phyloP scores from a whole-genome alignment of 2,329 filamentous ascomycete genomes.

The Fusarium liriodendri region DNA sequence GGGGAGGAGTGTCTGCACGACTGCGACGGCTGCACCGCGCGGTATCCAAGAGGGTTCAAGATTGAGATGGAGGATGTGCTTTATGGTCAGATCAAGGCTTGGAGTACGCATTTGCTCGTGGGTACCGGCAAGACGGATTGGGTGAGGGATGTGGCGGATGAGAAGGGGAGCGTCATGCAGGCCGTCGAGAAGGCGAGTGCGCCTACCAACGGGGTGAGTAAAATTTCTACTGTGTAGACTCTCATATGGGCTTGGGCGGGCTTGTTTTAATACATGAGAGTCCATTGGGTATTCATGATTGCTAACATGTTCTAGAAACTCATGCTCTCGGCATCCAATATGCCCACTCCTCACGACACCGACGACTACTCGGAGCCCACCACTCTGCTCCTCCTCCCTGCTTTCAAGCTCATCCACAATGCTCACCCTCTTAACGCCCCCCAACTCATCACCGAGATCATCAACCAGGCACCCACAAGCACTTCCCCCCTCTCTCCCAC shows the following conservation, averaged over 20 bases:
- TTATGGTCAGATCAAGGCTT: constrained; percentile 87
- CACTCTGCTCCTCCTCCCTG: constrained; percentile 84
- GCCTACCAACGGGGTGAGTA: constrained; percentile 75
- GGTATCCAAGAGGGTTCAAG: constrained; percentile 78
- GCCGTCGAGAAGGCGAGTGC: constrained; percentile 70
- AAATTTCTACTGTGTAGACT: not conserved
- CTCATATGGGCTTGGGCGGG: not conserved
- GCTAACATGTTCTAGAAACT: constrained; percentile 67
- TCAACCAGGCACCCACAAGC: constrained; percentile 80
- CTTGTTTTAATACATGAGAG: not conserved
- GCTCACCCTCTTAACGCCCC: constrained; percentile 81
- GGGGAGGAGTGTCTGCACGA: constrained; percentile 91
- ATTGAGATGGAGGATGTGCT: constrained; percentile 83
- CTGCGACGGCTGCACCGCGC: constrained; percentile 82
- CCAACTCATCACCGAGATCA: constrained; percentile 75
- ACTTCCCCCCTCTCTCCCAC: constrained; percentile 67
- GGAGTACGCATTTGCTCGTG: constrained; percentile 89
- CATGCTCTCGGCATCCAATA: constrained; percentile 93
- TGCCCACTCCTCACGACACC: constrained; percentile 78
- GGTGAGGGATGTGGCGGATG: constrained; percentile 88
- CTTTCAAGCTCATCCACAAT: constrained; percentile 85
- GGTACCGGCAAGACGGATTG: constrained; percentile 97
- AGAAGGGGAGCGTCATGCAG: constrained; percentile 87
- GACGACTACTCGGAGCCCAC: constrained; percentile 76
- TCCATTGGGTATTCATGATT: not conserved